Evolutionary conservation across 805 yeast genomes (phyloP).

Genomic region (Metschnikowia amazonensis): DNA sequence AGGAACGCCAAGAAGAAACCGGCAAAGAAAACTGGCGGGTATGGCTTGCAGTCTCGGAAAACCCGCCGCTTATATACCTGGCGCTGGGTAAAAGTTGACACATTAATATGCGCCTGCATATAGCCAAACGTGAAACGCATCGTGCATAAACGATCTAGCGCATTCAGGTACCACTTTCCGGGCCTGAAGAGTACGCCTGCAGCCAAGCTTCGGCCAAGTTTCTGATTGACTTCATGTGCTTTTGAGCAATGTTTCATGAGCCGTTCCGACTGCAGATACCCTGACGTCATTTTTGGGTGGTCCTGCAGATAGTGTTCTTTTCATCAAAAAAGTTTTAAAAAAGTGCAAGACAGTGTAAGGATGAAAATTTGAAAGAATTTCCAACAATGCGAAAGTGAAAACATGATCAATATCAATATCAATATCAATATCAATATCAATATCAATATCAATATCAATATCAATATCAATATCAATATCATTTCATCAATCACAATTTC

Average conservation of each 20-base stretch:
- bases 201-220: background rate
- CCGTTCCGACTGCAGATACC: background rate
- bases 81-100: background rate
- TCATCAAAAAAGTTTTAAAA: too few relatives aligned
- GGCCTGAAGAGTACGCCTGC: background rate
- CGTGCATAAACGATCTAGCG: background rate
- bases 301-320: background rate
- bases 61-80: background rate
- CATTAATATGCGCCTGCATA: background rate
- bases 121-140: background rate
- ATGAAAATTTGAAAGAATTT: too few relatives aligned
- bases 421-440: too few relatives aligned
- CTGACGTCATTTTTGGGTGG: background rate
- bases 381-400: too few relatives aligned
- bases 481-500: slow-evolving; percentile 16
- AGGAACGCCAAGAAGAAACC: background rate
- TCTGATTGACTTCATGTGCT: background rate
- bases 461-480: too few relatives aligned
- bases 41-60: background rate
- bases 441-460: too few relatives aligned
- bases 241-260: background rate
- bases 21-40: background rate
- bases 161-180: background rate
- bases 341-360: too few relatives aligned
- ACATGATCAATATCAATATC: too few relatives aligned